Evolutionary conservation across 345 rosid species (phyloP).

Genomic region (Aquilaria sinensis): DNA sequence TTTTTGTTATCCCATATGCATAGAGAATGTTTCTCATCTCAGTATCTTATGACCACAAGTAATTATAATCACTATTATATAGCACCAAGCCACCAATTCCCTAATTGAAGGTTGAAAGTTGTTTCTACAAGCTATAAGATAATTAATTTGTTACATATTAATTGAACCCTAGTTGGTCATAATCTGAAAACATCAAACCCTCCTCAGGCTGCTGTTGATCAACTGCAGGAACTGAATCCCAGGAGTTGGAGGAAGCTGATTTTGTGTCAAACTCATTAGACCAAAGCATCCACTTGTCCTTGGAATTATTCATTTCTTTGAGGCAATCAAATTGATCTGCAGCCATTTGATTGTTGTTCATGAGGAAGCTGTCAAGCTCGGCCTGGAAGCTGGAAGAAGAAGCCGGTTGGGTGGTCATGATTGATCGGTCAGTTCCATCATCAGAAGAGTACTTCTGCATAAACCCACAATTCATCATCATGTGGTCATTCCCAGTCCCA

Average conservation of each 20-base stretch:
- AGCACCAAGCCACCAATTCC: no score
- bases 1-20: no score
- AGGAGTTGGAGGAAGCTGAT: constrained; percentile 50
- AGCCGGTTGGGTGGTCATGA: constrained; percentile 7
- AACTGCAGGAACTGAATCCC: constrained; percentile 45
- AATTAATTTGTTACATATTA: constrained; percentile 22
- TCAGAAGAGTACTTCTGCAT: constrained; percentile 12
- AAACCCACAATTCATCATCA: background rate
- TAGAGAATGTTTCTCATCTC: no score
- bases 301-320: constrained; percentile 37
- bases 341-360: constrained; percentile 27
- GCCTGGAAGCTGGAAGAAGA: constrained; percentile 22
- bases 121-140: no score
- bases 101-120: no score
- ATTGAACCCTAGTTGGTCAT: constrained; percentile 38
- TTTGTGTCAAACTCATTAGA: constrained; percentile 51
- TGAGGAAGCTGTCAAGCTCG: constrained; percentile 32
- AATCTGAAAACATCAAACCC: constrained; percentile 43
- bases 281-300: constrained; percentile 60
- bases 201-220: constrained; percentile 34
- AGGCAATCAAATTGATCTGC: constrained; percentile 46
- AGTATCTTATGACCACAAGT: no score
- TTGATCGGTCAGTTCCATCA: constrained; percentile 14
- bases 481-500: no score
- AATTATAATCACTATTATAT: no score